Evolutionary conservation across 139 green algal genomes (phyloP), one percentile per base, ranked within the genome.

Genomic region (Pycnococcus provasolii): DNA sequence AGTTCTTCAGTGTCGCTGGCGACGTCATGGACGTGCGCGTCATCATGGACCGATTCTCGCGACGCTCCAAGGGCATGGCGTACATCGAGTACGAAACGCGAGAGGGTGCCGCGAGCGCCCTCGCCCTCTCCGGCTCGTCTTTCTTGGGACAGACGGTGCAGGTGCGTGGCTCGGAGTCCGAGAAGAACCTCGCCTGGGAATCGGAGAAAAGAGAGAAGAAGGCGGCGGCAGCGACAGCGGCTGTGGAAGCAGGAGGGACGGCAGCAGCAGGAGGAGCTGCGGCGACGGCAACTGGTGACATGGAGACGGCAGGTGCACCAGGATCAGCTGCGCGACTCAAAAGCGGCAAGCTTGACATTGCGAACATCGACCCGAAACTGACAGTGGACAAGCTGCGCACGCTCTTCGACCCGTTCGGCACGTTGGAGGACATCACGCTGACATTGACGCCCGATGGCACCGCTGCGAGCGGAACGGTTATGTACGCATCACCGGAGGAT

Each of bases 101-200:
- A 61, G 40, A 26, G 45, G 4, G 2, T n/a, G 65, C 74, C 26
- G 37, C 88, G 3, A 77, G 71, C n/a, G 89, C 89, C 2, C 71
- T 96, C 60, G 75, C 80, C 7, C 80, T 96, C 15, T 88, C 80
- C 4, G 90, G 90, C 0, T 80, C 90, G 73, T 44, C 75, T 0
- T 66, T 96, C 46, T 76, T 88, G 76, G 83, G 80, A 41, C 86
- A 92, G 80, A 64, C 86, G 11, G 82, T 95, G 1, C 89, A 90
- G 81, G 89, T 96, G 4, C 94, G 94, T 81, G 73, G 83, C 47
- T 87, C 82, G 44, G 89, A 96, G 73, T 45, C 60, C 1, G 69
- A 75, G 69, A 75, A 96, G 81, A 96, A 96, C 77, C 60, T 96
- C 60, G 86, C 86, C 39, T 96, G 90, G 90, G 88, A 96, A 70